phyloP scores from a whole-genome alignment of 2,329 filamentous ascomycete species.

The Phyllosticta citrichinensis region DNA sequence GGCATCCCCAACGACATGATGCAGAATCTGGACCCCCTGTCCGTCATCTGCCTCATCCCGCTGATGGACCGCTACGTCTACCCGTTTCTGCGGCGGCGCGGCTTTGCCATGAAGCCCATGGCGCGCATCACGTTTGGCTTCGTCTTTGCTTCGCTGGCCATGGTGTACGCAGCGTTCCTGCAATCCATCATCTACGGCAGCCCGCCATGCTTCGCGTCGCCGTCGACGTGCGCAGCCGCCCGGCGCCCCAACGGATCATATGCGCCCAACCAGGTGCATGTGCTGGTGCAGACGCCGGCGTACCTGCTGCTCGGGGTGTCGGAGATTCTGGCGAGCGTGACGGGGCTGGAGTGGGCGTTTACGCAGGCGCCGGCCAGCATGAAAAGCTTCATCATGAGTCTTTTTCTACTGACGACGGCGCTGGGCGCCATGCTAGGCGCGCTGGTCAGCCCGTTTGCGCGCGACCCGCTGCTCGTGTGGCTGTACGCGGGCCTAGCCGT shows the following conservation, averaged over 20 bases:
- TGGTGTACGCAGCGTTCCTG: slow-evolving; percentile 47
- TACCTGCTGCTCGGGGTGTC: slow-evolving; percentile 36
- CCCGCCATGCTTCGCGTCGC: slow-evolving; percentile 42
- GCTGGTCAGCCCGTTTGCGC: slow-evolving; percentile 49
- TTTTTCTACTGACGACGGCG: slow-evolving; percentile 53
- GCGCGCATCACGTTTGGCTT: slow-evolving; percentile 45
- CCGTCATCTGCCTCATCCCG: slow-evolving; percentile 38
- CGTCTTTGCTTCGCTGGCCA: slow-evolving; percentile 42
- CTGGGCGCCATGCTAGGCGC: slow-evolving; percentile 51
- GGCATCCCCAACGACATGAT: slow-evolving; percentile 40
- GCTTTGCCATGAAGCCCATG: slow-evolving; percentile 38
- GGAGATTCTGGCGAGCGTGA: slow-evolving; percentile 39
- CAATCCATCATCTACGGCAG: slow-evolving; percentile 47
- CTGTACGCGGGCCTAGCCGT: slow-evolving; percentile 52
- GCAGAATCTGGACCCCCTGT: slow-evolving; percentile 38
- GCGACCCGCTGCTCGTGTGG: slow-evolving; percentile 57
- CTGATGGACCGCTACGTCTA: slow-evolving; percentile 37
- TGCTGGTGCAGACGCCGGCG: slow-evolving; percentile 35
- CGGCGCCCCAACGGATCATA: slow-evolving; percentile 20
- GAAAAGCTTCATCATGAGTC: slow-evolving; percentile 41
- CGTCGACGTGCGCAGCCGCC: slow-evolving; percentile 28
- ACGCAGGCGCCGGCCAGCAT: slow-evolving; percentile 37
- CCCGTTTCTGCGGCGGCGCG: slow-evolving; percentile 32
- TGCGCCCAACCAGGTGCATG: slow-evolving; percentile 34
- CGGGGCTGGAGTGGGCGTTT: slow-evolving; percentile 39